phyloP scores from a whole-genome alignment of 2,329 filamentous ascomycete species.

The Monosporascus sp. region DNA sequence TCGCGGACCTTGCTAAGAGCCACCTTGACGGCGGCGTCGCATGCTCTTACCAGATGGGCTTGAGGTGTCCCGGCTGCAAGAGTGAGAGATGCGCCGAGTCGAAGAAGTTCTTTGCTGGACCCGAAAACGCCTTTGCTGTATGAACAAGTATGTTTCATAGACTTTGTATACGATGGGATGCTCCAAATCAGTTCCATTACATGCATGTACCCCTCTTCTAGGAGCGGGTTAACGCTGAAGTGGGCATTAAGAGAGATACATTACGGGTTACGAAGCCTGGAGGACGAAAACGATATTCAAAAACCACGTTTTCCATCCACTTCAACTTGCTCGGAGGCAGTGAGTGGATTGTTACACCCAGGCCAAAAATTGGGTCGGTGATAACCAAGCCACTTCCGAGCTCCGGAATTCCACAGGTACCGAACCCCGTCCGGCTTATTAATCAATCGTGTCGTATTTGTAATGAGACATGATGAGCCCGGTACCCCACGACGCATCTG shows the following conservation, averaged over 20 bases:
- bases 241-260: too few relatives aligned
- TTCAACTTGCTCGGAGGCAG: too few relatives aligned
- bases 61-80: slow-evolving; percentile 90
- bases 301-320: too few relatives aligned
- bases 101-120: slow-evolving; percentile 58
- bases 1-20: slow-evolving; percentile 79
- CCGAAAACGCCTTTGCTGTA: slow-evolving; percentile 20
- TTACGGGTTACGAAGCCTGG: too few relatives aligned
- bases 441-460: not conserved
- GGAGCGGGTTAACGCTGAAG: too few relatives aligned
- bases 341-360: too few relatives aligned
- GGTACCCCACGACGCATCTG: not conserved
- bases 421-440: not conserved
- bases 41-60: slow-evolving; percentile 79
- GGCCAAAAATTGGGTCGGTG: too few relatives aligned
- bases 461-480: not conserved
- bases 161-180: too few relatives aligned
- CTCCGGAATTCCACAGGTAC: not conserved
- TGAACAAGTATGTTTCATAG: not conserved
- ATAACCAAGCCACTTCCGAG: not conserved
- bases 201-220: not conserved
- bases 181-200: not conserved
- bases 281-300: too few relatives aligned
- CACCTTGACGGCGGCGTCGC: slow-evolving; percentile 66
- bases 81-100: slow-evolving; percentile 82